Percentiles rank a stretch among this genome's conserved stretches.
These are phyloP conservation scores for Marasmius oreades DNA, from an alignment of 1,284 basidiomycete species.

Conservation along the genomic window DNA sequence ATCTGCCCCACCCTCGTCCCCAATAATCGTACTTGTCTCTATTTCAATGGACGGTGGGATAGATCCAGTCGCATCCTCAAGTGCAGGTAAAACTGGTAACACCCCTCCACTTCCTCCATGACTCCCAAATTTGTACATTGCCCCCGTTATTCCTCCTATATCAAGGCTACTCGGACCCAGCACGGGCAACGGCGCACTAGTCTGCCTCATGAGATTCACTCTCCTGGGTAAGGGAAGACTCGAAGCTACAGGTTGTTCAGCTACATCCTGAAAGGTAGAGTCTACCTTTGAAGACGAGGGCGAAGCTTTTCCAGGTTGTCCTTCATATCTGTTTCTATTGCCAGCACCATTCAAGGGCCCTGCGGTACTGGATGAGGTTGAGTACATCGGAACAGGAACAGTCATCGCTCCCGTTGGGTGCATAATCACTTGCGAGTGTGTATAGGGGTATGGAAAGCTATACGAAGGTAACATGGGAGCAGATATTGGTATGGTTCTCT, in stretches of 20 bases:
- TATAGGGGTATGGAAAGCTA: constrained; percentile 11
- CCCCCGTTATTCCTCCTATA: not conserved
- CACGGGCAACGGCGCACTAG: constrained; percentile 13
- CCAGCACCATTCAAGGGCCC: not conserved
- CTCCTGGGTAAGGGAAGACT: not conserved
- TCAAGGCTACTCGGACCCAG: not conserved
- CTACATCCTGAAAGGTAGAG: not conserved
- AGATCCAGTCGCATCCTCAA: not conserved
- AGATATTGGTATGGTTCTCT: constrained; percentile 8
- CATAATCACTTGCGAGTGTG: constrained; percentile 8
- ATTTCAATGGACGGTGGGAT: no score
- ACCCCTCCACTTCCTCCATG: constrained; percentile 4
- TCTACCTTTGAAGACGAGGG: not conserved
- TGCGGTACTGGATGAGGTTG: not conserved
- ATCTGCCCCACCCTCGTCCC: not conserved
- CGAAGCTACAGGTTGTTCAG: not conserved
- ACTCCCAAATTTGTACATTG: constrained; percentile 1
- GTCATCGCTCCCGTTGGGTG: constrained; percentile 13
- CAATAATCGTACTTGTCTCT: not conserved
- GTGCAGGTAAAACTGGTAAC: constrained; percentile 9
- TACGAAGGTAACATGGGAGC: constrained; percentile 12
- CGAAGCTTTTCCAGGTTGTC: not conserved
- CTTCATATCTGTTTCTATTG: not conserved
- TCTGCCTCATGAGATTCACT: constrained; percentile 11
- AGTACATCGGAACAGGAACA: constrained; percentile 7